Evolutionary conservation across 768 basidiomycete genomes (phyloP).

Genomic region (Suillus placidus): DNA sequence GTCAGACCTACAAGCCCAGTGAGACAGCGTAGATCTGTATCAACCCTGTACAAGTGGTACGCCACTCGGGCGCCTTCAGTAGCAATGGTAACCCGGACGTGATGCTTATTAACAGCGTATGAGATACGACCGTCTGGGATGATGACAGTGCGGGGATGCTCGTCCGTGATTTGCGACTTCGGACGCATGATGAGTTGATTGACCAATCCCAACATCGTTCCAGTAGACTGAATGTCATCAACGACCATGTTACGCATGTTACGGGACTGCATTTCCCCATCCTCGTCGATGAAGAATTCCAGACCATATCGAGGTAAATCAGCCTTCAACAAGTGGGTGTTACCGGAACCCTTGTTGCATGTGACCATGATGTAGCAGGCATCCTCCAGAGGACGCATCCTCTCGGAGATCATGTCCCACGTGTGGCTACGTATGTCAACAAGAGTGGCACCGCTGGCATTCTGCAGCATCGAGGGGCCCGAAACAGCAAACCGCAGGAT

Average conservation of each 20-base stretch:
- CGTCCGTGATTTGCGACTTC: constrained; percentile 10
- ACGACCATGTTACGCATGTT: constrained; percentile 47
- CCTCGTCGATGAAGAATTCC: constrained; percentile 40
- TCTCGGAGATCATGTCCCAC: constrained; percentile 29
- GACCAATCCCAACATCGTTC: constrained; percentile 47
- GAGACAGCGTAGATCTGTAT: constrained; percentile 34
- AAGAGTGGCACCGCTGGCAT: constrained; percentile 14
- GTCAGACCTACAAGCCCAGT: constrained; percentile 28
- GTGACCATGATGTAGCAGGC: constrained; percentile 28
- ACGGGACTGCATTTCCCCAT: constrained; percentile 41
- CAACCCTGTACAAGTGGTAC: constrained; percentile 34
- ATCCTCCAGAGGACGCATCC: constrained; percentile 28
- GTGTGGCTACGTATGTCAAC: constrained; percentile 33
- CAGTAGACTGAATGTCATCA: constrained; percentile 42
- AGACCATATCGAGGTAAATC: constrained; percentile 45
- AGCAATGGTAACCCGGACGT: constrained; percentile 22
- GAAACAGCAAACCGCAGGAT: constrained; percentile 17
- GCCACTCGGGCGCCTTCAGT: constrained; percentile 6
- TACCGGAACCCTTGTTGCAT: background rate
- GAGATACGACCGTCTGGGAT: constrained; percentile 41
- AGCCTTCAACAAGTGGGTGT: constrained; percentile 25
- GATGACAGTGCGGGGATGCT: constrained; percentile 32
- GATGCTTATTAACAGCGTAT: constrained; percentile 14
- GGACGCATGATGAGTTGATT: constrained; percentile 45
- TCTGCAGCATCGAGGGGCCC: constrained; percentile 13